Base-by-base conservation (phyloP, 495 filamentous ascomycete species). In the Daldinia loculata region DNA sequence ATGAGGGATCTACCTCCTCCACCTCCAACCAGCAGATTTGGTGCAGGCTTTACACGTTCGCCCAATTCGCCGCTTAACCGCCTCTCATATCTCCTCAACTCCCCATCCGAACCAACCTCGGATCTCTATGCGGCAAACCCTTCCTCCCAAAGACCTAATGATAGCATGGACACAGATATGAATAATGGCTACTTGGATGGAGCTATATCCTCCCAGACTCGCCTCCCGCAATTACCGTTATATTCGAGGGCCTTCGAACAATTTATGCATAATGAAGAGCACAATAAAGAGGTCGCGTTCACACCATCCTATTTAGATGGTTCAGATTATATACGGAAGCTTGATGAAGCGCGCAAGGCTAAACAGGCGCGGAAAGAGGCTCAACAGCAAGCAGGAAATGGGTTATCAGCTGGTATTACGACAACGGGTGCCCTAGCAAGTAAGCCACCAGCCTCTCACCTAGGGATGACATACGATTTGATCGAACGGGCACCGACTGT, bases 391-490 rank as follows among this genome's bases (percentile, higher is more conserved):
- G 12, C 57, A 6, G 62, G 63, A 36, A 39, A 11, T 32, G 52
- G 52, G 4, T 26, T 77, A 17, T 50, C 68, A 17, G 17, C 59
- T 24, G 66, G 65, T n/a, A 52, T 63, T 17, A 63, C 69, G 12
- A 65, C 69, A 36, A 55, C 59, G 14, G 59, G 55, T 41, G 63
- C 63, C 29, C 48, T 63, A 32, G 56, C 61, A 38, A 64, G 56
- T 29, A 75, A 76, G 26, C 83, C 91, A 15, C 63, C 78, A 6
- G 79, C 79, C 9, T 89, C 91, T 6, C 93, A 97, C 75, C 85
- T 92, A 17, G 94, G 94, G 11, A 89, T 95, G 82, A 88, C 92
- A 11, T 93, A 91, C 79, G 93, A 97, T 73, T 83, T 97, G 48
- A 91, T 97, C 70, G 95, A 98, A 80, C 89, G 93, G 68, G 83